A percentile compares a stretch with the other conserved stretches of the same genome.
Evolutionary conservation across 345 rosid species (phyloP).

Genomic region (Rhodamnia argentea): DNA sequence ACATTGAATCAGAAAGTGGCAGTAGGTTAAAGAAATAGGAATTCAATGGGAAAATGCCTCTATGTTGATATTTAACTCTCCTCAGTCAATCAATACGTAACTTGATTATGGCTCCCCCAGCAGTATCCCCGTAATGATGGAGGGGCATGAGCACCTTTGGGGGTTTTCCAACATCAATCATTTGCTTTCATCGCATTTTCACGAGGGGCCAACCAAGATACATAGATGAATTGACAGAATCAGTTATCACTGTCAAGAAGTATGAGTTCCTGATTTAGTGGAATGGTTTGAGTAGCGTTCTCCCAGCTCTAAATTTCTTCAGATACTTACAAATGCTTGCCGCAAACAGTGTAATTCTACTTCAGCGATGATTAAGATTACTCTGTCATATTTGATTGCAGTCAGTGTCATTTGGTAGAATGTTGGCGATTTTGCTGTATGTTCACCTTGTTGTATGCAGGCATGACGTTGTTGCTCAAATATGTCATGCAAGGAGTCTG

Average conservation of each 20-base stretch:
- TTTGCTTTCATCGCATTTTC: not conserved
- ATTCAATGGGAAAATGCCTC: not conserved
- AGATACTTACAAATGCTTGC: not conserved
- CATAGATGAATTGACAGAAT: not conserved
- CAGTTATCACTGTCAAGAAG: not conserved
- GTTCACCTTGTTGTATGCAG: constrained; percentile 17
- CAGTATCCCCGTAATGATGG: not conserved
- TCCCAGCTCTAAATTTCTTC: not conserved
- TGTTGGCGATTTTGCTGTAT: not conserved
- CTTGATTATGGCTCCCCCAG: not conserved
- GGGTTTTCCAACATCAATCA: not conserved
- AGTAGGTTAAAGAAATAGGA: not conserved
- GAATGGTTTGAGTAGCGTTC: not conserved
- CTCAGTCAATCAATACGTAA: not conserved
- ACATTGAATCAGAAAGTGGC: not conserved
- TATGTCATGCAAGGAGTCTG: constrained; percentile 65
- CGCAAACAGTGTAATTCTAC: not conserved
- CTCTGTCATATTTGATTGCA: not conserved
- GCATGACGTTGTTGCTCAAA: constrained; percentile 85
- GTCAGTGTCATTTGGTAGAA: not conserved
- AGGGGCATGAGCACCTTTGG: not conserved
- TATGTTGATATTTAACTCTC: not conserved
- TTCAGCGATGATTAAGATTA: not conserved
- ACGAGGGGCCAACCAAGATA: not conserved
- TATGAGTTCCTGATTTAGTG: not conserved